These are phyloP conservation scores for Lycium barbarum DNA, from an alignment of 257 asterid species.

Conservation along the genomic window DNA sequence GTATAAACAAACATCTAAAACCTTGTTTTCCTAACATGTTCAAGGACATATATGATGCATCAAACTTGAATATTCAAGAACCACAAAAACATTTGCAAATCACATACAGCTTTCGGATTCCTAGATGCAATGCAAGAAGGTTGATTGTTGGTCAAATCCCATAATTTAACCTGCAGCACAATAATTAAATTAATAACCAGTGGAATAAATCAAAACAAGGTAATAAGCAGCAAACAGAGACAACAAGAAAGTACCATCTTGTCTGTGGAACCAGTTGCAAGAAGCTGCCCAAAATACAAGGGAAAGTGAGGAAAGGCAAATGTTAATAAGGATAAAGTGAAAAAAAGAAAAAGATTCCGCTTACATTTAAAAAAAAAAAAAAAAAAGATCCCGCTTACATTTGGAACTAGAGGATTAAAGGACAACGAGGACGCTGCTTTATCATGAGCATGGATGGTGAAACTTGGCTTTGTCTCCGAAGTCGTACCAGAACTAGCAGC, in stretches of 20 bases:
- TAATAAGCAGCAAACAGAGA: slow-evolving; percentile 27
- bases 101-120: slow-evolving; percentile 58
- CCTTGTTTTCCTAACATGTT: neutral
- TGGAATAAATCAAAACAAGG: slow-evolving; percentile 22
- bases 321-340: neutral
- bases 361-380: slow-evolving; percentile 36
- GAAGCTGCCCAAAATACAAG: slow-evolving; percentile 60
- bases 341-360: neutral
- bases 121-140: slow-evolving; percentile 66
- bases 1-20: neutral
- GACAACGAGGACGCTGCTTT: slow-evolving; percentile 80
- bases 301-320: neutral
- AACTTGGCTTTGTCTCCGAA: slow-evolving; percentile 63
- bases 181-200: slow-evolving; percentile 17
- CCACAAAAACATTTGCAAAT: neutral
- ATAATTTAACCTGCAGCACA: slow-evolving; percentile 77
- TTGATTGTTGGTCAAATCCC: slow-evolving; percentile 79
- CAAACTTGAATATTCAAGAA: neutral
- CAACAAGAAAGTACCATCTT: slow-evolving; percentile 58
- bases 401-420: slow-evolving; percentile 65
- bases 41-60: neutral
- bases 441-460: slow-evolving; percentile 92
- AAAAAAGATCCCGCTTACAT: slow-evolving; percentile 45
- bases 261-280: slow-evolving; percentile 92
- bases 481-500: slow-evolving; percentile 58